Conservation (phyloP, 805 yeast genomes). For the Kodamaea neixiangensis region DNA sequence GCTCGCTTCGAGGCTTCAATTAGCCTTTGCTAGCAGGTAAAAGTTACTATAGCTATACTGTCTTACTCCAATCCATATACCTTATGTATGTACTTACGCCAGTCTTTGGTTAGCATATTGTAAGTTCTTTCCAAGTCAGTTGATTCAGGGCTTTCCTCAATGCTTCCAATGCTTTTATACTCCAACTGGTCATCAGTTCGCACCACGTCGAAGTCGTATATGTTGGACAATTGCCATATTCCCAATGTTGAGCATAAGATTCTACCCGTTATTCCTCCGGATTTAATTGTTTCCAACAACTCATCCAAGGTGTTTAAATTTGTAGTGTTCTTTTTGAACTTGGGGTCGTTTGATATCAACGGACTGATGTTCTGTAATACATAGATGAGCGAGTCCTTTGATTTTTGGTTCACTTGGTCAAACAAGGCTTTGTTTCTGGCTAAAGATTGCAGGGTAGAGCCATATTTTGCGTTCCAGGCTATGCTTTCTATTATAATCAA, state of each 20-base stretch:
- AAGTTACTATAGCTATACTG: too few species aligned
- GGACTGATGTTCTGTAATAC: constrained; percentile 17
- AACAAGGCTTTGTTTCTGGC: constrained; percentile 5
- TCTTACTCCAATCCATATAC: constrained; percentile 34
- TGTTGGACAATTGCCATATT: constrained; percentile 36
- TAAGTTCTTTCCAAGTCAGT: constrained; percentile 16
- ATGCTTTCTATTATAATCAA: constrained; percentile 17
- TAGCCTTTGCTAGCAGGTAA: too few species aligned
- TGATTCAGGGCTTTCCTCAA: neutral
- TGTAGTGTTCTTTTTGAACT: constrained; percentile 7
- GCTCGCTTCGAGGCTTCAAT: too few species aligned
- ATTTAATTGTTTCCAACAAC: constrained; percentile 17
- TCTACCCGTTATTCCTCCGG: constrained; percentile 28
- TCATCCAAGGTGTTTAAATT: constrained; percentile 12
- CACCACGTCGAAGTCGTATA: constrained; percentile 8
- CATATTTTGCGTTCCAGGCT: neutral
- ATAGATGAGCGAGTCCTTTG: constrained; percentile 15
- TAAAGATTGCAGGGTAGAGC: neutral
- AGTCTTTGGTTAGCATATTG: constrained; percentile 18
- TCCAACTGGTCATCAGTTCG: neutral
- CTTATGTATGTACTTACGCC: constrained; percentile 32
- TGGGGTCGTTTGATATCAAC: constrained; percentile 11
- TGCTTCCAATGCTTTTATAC: neutral
- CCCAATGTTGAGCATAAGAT: constrained; percentile 38
- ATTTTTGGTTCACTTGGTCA: constrained; percentile 7